Evolutionary conservation across 345 rosid species (phyloP).

Genomic region (Geranium brycei): DNA sequence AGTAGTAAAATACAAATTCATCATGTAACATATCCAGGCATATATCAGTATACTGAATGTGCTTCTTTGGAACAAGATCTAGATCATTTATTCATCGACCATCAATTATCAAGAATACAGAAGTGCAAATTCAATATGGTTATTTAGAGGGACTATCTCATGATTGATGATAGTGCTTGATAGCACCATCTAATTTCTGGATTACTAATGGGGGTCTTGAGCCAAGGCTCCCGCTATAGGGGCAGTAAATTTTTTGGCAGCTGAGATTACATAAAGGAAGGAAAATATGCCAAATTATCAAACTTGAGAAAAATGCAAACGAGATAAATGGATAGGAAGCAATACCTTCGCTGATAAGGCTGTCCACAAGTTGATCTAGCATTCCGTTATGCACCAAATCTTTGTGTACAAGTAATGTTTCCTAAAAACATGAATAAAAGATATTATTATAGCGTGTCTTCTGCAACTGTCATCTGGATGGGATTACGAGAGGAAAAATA

Average conservation of each 20-base stretch:
- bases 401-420: conserved; percentile 90
- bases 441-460: neutral
- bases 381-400: conserved; percentile 53
- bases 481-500: neutral
- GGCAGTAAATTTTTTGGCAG: neutral
- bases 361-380: conserved; percentile 43
- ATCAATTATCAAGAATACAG: too few relatives aligned
- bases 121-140: too few relatives aligned
- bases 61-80: neutral
- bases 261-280: neutral
- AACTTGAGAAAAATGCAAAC: neutral
- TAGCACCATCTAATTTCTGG: too few relatives aligned
- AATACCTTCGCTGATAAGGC: conserved; percentile 55
- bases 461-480: neutral
- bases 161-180: neutral
- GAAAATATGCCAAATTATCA: neutral
- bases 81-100: neutral
- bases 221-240: neutral
- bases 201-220: neutral
- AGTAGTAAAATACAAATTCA: too few relatives aligned
- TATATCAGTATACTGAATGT: neutral
- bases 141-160: neutral
- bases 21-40: neutral
- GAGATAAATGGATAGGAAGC: neutral
- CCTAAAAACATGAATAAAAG: conserved; percentile 31